These are phyloP conservation scores for barley (Hordeum vulgare) DNA, from an alignment of 176 grass and related monocot genomes.

Conservation along the genomic window DNA sequence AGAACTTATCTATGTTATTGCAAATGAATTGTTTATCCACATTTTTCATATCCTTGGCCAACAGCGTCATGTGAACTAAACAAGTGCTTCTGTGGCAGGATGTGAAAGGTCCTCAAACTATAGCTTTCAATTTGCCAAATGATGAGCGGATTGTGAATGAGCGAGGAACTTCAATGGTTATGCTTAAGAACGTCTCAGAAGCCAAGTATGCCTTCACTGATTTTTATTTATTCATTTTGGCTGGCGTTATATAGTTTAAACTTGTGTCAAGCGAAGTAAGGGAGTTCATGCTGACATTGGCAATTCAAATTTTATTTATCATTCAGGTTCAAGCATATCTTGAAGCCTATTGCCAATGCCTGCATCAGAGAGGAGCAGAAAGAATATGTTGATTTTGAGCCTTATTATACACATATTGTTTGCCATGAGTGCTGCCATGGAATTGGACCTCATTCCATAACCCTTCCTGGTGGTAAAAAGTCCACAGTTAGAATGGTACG, in stretches of 20 bases:
- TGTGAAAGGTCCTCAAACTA: slow-evolving; percentile 93
- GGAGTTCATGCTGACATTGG: not conserved
- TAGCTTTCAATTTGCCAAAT: slow-evolving; percentile 99
- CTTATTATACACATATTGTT: slow-evolving; percentile 91
- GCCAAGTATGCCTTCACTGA: slow-evolving; percentile 60
- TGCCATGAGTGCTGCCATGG: slow-evolving; percentile 98
- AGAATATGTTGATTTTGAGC: slow-evolving; percentile 79
- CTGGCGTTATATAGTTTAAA: not conserved
- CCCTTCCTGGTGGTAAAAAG: slow-evolving; percentile 74
- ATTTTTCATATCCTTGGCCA: not conserved
- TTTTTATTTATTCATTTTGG: not conserved
- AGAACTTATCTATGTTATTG: not conserved
- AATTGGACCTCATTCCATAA: slow-evolving; percentile 94
- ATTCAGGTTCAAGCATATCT: slow-evolving; percentile 79
- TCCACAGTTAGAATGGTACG: slow-evolving; percentile 87
- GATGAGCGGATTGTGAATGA: slow-evolving; percentile 93
- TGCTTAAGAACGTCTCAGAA: slow-evolving; percentile 97
- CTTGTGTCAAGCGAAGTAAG: not conserved
- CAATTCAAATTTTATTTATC: slow-evolving; percentile 9
- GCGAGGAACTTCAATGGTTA: slow-evolving; percentile 93
- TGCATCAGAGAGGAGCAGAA: slow-evolving; percentile 83
- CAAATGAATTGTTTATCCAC: not conserved
- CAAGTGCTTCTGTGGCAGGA: slow-evolving; percentile 49
- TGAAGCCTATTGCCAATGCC: slow-evolving; percentile 78
- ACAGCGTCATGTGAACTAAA: slow-evolving; percentile 8